Percentiles rank a stretch among this genome's conserved stretches.
phyloP scores from a whole-genome alignment of 768 basidiomycete genomes.

The Tylopilus subfusipes region DNA sequence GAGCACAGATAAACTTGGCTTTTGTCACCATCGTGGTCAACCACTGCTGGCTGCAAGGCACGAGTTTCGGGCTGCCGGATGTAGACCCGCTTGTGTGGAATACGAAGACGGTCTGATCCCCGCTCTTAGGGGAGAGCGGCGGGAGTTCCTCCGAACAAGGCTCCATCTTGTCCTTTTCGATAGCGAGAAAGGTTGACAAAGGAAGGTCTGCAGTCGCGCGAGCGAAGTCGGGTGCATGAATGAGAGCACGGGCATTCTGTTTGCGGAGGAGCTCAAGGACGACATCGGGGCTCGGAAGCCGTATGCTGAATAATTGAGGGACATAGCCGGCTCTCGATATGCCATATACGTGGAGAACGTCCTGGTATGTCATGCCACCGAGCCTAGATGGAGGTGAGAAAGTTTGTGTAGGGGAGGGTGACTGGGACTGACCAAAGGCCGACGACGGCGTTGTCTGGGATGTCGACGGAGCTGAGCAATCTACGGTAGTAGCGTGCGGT shows the following conservation, averaged over 20 bases:
- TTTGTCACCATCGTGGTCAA: constrained; percentile 59
- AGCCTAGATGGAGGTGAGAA: constrained; percentile 46
- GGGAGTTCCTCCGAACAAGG: constrained; percentile 40
- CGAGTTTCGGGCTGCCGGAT: constrained; percentile 78
- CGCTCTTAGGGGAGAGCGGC: constrained; percentile 34
- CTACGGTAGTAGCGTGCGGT: constrained; percentile 63
- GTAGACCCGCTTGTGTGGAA: constrained; percentile 84
- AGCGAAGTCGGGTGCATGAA: constrained; percentile 59
- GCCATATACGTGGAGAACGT: constrained; percentile 71
- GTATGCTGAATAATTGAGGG: constrained; percentile 74
- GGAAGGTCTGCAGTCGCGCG: constrained; percentile 43
- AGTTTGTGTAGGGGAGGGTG: not conserved
- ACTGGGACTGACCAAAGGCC: constrained; percentile 62
- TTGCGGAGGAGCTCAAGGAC: constrained; percentile 66
- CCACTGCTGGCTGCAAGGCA: constrained; percentile 69
- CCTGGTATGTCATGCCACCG: constrained; percentile 65
- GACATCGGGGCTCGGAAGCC: constrained; percentile 69
- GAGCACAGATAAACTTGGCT: constrained; percentile 48
- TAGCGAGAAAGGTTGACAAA: constrained; percentile 46
- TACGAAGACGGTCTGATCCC: constrained; percentile 53
- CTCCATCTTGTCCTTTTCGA: constrained; percentile 39
- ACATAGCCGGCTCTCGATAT: constrained; percentile 73
- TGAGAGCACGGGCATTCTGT: constrained; percentile 59
- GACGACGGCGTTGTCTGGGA: constrained; percentile 57
- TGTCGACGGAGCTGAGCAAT: constrained; percentile 42